Evolutionary conservation across 495 filamentous ascomycete genomes (phyloP).

Genomic region (Talaromyces nanjingensis): DNA sequence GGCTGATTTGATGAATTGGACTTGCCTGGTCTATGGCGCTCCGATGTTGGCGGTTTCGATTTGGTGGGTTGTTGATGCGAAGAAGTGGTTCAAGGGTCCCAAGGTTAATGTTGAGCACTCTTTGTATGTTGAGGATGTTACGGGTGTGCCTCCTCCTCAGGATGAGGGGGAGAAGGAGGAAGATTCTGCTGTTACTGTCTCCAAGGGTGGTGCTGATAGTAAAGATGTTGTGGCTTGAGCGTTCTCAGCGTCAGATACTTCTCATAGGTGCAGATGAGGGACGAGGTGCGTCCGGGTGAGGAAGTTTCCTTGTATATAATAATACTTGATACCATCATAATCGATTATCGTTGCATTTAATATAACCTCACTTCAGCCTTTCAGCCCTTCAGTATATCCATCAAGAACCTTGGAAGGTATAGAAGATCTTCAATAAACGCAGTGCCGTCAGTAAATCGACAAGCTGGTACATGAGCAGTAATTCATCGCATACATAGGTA

Average conservation of each 20-base stretch:
- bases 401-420: not conserved
- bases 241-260: no score
- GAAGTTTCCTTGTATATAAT: not conserved
- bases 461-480: no score
- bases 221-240: not conserved
- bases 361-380: not conserved
- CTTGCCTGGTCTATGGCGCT: constrained; percentile 64
- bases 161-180: not conserved
- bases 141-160: not conserved
- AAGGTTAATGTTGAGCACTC: constrained; percentile 50
- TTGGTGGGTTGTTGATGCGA: constrained; percentile 67
- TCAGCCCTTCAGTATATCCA: not conserved
- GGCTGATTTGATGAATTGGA: constrained; percentile 66
- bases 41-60: constrained; percentile 55
- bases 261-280: not conserved
- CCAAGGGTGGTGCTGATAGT: not conserved
- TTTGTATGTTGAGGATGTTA: constrained; percentile 4
- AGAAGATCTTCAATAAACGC: not conserved
- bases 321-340: not conserved
- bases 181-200: not conserved
- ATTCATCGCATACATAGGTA: not conserved
- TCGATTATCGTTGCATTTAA: not conserved
- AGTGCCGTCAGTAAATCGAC: not conserved
- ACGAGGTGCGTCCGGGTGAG: not conserved
- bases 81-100: constrained; percentile 71